Evolutionary conservation across 2,329 filamentous ascomycete species (phyloP), one percentile per base, ranked within the genome.

Genomic region (Dothideomycetes sp.): DNA sequence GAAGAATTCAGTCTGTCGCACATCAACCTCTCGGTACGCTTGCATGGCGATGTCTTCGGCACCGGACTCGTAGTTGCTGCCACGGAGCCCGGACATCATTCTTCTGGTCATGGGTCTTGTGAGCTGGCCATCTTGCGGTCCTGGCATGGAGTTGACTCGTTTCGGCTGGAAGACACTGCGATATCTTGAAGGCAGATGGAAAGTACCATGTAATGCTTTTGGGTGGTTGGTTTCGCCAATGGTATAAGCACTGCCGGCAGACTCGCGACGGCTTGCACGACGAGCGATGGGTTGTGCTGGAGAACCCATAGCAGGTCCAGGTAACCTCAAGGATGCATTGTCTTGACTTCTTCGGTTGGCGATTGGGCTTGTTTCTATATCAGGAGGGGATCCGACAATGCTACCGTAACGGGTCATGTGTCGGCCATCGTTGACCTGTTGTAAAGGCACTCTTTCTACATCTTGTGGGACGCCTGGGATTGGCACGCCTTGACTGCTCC

Each of bases 1-100:
- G 59, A 88, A 89, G 56, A 98, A 96, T 11, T 94, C 84, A n/a
- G 73, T 74, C 59, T 94, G 80, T 13, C 78, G 74, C 43, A 79
- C 69, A 31, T 84, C 81, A 3, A 93, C 70, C 27, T 84, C 73
- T 29, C 78, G 72, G 35, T 72, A 69, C 2, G 70, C 67, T 43
- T 76, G 72, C 5, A 74, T 60, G 12, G 73, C 70, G 4, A 71
- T 63, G 49, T 73, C 70, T 37, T 57, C 63, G 9, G 56, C 60
- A 2, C 59, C 64, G 49, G 49, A 25, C 51, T 53, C 28, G 19
- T 58, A 65, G 50, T 18, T 73, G 55, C 17, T 64, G 60, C 69
- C 59, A 49, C 31, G 64, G 57, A 56, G 64, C 15, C 28, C 22
- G 55, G 41, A 73, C 61, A 50, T 62, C 48, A 59, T 63, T 59